Evolutionary conservation across 106 monocot genomes (phyloP), one percentile per base, ranked within the genome.

Genomic region (Platanthera guangdongensis): DNA sequence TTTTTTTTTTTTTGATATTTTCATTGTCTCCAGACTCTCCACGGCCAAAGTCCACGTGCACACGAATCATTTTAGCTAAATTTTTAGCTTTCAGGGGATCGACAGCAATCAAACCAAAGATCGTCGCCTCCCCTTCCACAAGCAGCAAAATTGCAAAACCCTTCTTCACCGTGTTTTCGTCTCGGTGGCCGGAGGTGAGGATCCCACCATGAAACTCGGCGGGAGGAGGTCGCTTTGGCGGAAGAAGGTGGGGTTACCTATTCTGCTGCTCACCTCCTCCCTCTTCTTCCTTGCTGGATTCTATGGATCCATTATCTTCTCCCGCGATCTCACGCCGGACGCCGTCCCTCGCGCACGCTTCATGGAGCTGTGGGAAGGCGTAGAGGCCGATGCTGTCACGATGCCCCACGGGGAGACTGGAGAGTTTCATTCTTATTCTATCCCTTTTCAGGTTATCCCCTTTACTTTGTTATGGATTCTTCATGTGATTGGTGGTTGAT

Each of bases 271-370:
- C 76, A 78, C 74, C 52, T 87, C 82, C 73, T 82, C 52, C 39
- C 62, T 87, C 85, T 94, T 87, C 85, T 94, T 91, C 84, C 30
- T 94, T 75, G 85, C 76, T n/a, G 91, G 91, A 5, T 83, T 92
- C 79, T 83, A 81, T 68, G 82, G 68, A 60, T 86, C 89, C 53
- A 52, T 77, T 49, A 78, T 87, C 73, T 73, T 87, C 64, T 79
- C 78, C 54, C 76, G 73, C 83, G 84, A 79, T 77, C 48, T 47
- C 70, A 18, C 72, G 12, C 49, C 78, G n/a, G 76, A 10, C 19
- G 76, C 64, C 30, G 48, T 69, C 28, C 50, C 55, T 3, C 79
- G 79, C n/a, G 51, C 69, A 18, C 62, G 78, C 77, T 11, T 73
- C 67, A 55, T 76, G 75, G 81, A 83, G 60, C 69, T 48, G 52